Base-by-base conservation (phyloP, 2,329 filamentous ascomycete species). In the Aureobasidium sp. region DNA sequence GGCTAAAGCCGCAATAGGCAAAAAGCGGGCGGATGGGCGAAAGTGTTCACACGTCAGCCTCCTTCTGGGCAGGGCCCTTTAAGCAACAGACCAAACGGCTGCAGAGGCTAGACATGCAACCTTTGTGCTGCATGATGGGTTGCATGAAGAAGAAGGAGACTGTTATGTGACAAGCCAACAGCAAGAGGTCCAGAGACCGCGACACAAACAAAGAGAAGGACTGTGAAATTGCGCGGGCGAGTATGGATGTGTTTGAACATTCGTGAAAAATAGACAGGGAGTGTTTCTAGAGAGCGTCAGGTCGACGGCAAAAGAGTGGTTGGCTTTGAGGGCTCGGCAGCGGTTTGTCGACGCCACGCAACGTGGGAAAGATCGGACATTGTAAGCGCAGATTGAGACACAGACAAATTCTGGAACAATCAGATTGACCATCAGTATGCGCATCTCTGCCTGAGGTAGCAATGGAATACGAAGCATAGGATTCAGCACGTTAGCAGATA, bases 31-130 rank as follows among this genome's bases (percentile, higher is more conserved):
- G 55, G 51, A 43, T 13, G 20, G 53, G 53, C 53, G 26, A 39
- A 47, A 60, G 57, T 60, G 46, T 60, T 60, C 36, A 60, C 46
- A 43, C 46, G 57, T 60, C 57, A 60, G 46, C 46, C 34, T 60
- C 36, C 44, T 36, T 57, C 53, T 57, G 27, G 53, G 27, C 41
- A 57, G 39, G 41, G n/a, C 53, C 10, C 46, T 48, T 57, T 34
- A 26, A 51, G 37, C 55, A 48, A 48, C 41, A 59, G 20, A 47
- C 1, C 26, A 43, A 48, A 50, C 41, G 55, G 55, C 26, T 27
- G 43, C 8, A 27, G 39, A 39, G 43, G 55, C 55, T 41, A 59
- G 55, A 48, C 43, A 39, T 36, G 48, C 48, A 15, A 26, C 12
- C 34, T 5, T 43, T 2, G 15, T 43, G 36, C 29, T 59, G 55